Percentiles rank a stretch among this genome's conserved stretches.
phyloP scores from a whole-genome alignment of 768 basidiomycete genomes.

The Exsudoporus frostii region DNA sequence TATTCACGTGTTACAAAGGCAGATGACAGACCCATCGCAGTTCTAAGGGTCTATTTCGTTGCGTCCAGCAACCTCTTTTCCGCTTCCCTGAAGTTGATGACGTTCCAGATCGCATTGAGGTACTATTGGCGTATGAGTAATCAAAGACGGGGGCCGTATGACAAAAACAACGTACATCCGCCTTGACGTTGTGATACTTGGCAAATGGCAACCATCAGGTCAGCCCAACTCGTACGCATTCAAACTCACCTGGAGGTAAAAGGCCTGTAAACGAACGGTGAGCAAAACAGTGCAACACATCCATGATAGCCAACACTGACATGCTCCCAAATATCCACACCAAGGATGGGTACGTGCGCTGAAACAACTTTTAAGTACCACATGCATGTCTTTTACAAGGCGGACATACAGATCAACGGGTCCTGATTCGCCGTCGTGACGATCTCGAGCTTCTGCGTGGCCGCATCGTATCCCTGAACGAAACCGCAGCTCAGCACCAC shows the following conservation, averaged over 20 bases:
- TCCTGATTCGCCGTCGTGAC: slow-evolving; percentile 97
- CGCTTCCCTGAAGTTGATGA: slow-evolving; percentile 94
- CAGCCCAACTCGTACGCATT: neutral
- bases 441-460: slow-evolving; percentile 76
- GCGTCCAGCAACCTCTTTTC: slow-evolving; percentile 53
- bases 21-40: neutral
- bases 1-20: slow-evolving; percentile 5
- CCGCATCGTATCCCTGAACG: slow-evolving; percentile 65
- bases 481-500: neutral
- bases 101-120: slow-evolving; percentile 92
- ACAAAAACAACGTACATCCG: slow-evolving; percentile 51
- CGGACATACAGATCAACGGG: slow-evolving; percentile 66
- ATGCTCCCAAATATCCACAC: slow-evolving; percentile 98
- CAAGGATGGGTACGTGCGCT: slow-evolving; percentile 89
- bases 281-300: neutral
- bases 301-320: slow-evolving; percentile 39
- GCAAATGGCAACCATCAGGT: slow-evolving; percentile 23
- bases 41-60: slow-evolving; percentile 21
- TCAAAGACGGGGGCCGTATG: neutral
- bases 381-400: neutral
- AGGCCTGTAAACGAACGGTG: slow-evolving; percentile 45
- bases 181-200: slow-evolving; percentile 90
- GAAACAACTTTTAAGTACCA: slow-evolving; percentile 9
- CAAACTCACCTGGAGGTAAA: slow-evolving; percentile 44
- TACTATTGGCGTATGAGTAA: slow-evolving; percentile 51